phyloP scores from a whole-genome alignment of 2,329 filamentous ascomycete species.

The Neonectria faginata region DNA sequence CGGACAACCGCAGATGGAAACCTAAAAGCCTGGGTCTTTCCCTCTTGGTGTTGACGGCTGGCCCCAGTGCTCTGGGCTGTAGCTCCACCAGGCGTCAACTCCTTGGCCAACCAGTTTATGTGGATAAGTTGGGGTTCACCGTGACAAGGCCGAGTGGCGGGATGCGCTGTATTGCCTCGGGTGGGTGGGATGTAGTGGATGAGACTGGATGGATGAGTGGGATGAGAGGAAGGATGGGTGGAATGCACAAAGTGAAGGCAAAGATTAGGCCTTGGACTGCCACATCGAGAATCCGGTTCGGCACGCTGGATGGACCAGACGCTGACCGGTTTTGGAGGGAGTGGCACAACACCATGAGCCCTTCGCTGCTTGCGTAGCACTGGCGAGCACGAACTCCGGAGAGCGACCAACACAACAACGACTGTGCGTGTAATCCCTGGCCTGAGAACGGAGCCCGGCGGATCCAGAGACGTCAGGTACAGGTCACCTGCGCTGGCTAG shows the following conservation, averaged over 20 bases:
- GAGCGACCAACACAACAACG: conserved; percentile 15
- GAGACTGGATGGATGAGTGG: neutral
- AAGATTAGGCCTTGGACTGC: conserved; percentile 14
- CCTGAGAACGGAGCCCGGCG: conserved; percentile 24
- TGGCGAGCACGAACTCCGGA: conserved; percentile 10
- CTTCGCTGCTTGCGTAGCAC: conserved; percentile 27
- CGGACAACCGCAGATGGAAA: conserved; percentile 27
- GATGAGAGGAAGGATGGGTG: neutral
- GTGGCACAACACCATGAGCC: conserved; percentile 23
- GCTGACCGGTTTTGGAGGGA: conserved; percentile 27
- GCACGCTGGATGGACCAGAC: conserved; percentile 11
- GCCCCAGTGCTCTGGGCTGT: conserved; percentile 22
- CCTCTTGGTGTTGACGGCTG: conserved; percentile 4
- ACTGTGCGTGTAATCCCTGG: conserved; percentile 15
- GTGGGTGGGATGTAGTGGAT: conserved; percentile 10
- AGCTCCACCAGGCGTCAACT: conserved; percentile 13
- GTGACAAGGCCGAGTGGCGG: conserved; percentile 22
- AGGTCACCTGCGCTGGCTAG: conserved; percentile 52
- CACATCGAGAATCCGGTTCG: conserved; percentile 9
- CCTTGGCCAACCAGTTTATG: conserved; percentile 6
- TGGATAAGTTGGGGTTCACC: conserved; percentile 12
- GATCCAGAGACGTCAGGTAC: conserved; percentile 51
- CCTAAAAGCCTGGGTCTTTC: conserved; percentile 9
- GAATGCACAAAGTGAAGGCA: conserved; percentile 7
- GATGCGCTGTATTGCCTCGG: conserved; percentile 19